Percentiles rank a stretch among this genome's conserved stretches.
Evolutionary conservation across 306 rosid species (phyloP).

Genomic region (Oxytropis ochrocephala): DNA sequence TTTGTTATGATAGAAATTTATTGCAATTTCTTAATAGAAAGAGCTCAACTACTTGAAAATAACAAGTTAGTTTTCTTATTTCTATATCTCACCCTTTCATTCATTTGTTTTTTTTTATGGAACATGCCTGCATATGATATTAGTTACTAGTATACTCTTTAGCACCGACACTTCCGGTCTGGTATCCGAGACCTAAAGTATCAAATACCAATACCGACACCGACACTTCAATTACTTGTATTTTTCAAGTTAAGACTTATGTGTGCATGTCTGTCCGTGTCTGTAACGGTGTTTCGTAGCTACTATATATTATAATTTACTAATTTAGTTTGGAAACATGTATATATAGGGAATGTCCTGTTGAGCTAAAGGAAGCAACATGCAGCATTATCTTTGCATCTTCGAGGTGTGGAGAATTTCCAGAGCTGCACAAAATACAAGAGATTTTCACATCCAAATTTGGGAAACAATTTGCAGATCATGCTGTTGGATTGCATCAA

Average conservation of each 20-base stretch:
- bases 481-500: constrained; percentile 40
- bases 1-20: constrained; percentile 44
- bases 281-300: no score
- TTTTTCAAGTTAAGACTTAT: no score
- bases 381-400: constrained; percentile 60
- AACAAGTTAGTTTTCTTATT: constrained; percentile 32
- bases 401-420: constrained; percentile 72
- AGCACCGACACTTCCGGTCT: no score
- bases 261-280: no score
- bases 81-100: neutral
- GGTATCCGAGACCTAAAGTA: no score
- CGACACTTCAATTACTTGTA: no score
- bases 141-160: no score
- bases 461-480: constrained; percentile 49
- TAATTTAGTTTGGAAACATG: constrained; percentile 16
- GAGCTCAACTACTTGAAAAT: constrained; percentile 31
- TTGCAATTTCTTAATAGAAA: constrained; percentile 40
- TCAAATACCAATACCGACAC: no score
- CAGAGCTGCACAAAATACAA: constrained; percentile 59
- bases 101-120: neutral
- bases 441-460: constrained; percentile 37
- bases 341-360: constrained; percentile 46
- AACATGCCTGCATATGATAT: neutral
- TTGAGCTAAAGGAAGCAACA: constrained; percentile 53
- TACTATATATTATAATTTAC: no score